These are phyloP conservation scores for Fusarium heterosporum DNA, from an alignment of 2,329 filamentous ascomycete species.

Conservation along the genomic window DNA sequence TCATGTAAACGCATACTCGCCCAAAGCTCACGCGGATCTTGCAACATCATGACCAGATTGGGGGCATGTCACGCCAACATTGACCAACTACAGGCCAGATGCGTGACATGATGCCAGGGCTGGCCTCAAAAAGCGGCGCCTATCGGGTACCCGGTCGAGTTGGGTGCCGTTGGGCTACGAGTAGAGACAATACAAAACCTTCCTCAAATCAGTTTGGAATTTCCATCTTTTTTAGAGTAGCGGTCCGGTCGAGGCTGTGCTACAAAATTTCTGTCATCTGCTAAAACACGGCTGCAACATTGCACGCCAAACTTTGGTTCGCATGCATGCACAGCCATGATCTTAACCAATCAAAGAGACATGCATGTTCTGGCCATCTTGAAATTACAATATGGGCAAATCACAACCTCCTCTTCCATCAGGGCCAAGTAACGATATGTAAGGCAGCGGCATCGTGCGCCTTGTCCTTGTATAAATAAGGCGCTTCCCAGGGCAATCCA, in stretches of 20 bases:
- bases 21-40: slow-evolving; percentile 39
- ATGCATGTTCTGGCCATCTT: not conserved
- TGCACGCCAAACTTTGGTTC: slow-evolving; percentile 13
- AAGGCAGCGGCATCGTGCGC: slow-evolving; percentile 25
- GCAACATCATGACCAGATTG: slow-evolving; percentile 31
- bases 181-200: not conserved
- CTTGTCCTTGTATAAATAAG: slow-evolving; percentile 31
- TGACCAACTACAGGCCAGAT: slow-evolving; percentile 27
- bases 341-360: slow-evolving; percentile 22
- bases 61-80: slow-evolving; percentile 30
- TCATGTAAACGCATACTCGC: slow-evolving; percentile 32
- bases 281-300: slow-evolving; percentile 7
- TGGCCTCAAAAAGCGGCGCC: slow-evolving; percentile 34
- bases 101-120: slow-evolving; percentile 21
- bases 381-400: slow-evolving; percentile 29
- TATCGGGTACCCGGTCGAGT: slow-evolving; percentile 35
- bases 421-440: slow-evolving; percentile 9
- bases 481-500: slow-evolving; percentile 27
- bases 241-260: slow-evolving; percentile 30
- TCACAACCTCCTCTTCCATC: slow-evolving; percentile 5
- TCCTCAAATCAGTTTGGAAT: slow-evolving; percentile 24
- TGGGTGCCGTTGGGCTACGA: slow-evolving; percentile 39
- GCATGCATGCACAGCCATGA: slow-evolving; percentile 29
- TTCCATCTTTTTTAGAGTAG: slow-evolving; percentile 31
- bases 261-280: slow-evolving; percentile 18